Evolutionary conservation across 1,139 yeast genomes (phyloP), one percentile per base, ranked within the genome.

Genomic region (Schizosaccharomyces versatilis): DNA sequence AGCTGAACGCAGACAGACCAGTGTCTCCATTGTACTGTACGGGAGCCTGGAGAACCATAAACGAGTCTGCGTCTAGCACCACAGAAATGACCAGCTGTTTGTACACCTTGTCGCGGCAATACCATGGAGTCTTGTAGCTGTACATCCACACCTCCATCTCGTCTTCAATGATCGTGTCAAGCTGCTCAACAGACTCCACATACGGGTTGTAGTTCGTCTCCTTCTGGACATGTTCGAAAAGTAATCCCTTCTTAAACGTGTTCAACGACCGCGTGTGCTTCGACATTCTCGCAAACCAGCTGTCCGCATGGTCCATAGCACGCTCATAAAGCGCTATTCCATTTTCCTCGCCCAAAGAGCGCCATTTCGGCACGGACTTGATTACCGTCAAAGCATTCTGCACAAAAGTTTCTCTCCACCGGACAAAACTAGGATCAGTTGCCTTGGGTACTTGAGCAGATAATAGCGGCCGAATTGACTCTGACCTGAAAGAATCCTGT

Each of bases 131-230:
- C 32, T 44, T 44, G 38, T 17, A 44, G 38, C 38, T 44, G 32
- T 44, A 44, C 49, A 44, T 44, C 49, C 49, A 44, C 15, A 44
- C 49, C 32, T 44, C 49, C 9, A 44, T 44, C 14, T 44, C 49
- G 32, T 44, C 49, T 36, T 44, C 49, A n/a, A 44, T 44, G 14
- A 44, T 44, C 6, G 49, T 44, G 19, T 44, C 49, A 3, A 44
- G n/a, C 14, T 44, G 49, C 6, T 32, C 14, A 8, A 36, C 38
- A 8, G 49, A 44, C 19, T 19, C 19, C 6, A 44, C 14, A 3
- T 19, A 32, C 6, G 49, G 49, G 32, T 44, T 36, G 32, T 44
- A 44, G 14, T 32, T n/a, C 9, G 19, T 36, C 32, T 44, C 49
- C 32, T 44, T 44, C 19, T 44, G 19, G 19, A 44, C 32, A 8